Evolutionary conservation across 2,329 filamentous ascomycete genomes (phyloP).

Genomic region (Chaetothyriales sp.): DNA sequence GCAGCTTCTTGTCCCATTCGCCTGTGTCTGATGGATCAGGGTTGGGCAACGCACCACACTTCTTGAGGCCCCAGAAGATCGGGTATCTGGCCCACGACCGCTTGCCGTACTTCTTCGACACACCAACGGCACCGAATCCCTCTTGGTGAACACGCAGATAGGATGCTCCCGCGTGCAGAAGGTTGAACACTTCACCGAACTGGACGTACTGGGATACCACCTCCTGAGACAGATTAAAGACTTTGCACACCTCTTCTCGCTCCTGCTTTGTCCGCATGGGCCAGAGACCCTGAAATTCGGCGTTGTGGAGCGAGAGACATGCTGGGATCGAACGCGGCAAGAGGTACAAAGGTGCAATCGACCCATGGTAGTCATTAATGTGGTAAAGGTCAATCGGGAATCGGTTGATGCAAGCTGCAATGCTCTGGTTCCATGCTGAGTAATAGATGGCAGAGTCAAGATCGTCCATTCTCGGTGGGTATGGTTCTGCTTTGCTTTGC

Average conservation of each 20-base stretch:
- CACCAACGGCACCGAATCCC: conserved; percentile 52
- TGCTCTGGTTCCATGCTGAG: conserved; percentile 56
- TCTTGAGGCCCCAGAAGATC: conserved; percentile 52
- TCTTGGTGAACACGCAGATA: conserved; percentile 52
- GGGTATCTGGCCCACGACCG: conserved; percentile 51
- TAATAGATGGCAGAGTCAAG: conserved; percentile 54
- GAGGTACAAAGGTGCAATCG: conserved; percentile 48
- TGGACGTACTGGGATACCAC: conserved; percentile 48
- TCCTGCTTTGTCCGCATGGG: conserved; percentile 49
- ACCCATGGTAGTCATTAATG: conserved; percentile 52
- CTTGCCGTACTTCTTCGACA: conserved; percentile 54
- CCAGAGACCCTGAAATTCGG: conserved; percentile 56
- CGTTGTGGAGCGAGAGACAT: conserved; percentile 52
- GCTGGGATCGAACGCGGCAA: conserved; percentile 47
- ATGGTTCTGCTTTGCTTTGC: conserved; percentile 48
- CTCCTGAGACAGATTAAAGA: conserved; percentile 46
- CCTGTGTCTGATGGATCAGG: conserved; percentile 51
- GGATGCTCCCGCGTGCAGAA: conserved; percentile 51
- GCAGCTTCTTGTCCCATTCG: conserved; percentile 42
- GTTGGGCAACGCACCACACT: conserved; percentile 48
- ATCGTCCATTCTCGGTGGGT: conserved; percentile 55
- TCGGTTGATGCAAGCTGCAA: conserved; percentile 46
- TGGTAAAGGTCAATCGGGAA: conserved; percentile 52
- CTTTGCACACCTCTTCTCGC: conserved; percentile 46
- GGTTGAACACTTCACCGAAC: conserved; percentile 54